Evolutionary conservation across 1,139 yeast species (phyloP).

Genomic region (Taphrina wiesneri): DNA sequence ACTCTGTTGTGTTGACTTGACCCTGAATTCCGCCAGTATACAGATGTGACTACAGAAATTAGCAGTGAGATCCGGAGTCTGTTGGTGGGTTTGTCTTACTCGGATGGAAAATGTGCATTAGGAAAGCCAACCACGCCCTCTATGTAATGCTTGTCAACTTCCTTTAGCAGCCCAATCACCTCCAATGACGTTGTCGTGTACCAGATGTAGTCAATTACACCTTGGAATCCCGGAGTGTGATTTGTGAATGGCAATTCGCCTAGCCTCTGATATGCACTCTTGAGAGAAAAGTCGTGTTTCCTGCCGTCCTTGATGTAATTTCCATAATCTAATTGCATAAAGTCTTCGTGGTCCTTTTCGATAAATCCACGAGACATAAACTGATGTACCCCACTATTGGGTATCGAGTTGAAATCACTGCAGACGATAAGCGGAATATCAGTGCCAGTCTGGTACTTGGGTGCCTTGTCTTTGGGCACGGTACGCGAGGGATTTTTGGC

Average conservation of each 20-base stretch:
- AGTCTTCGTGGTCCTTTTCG: slow-evolving; percentile 71
- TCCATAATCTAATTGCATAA: slow-evolving; percentile 88
- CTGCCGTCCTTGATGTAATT: slow-evolving; percentile 87
- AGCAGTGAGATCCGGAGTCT: slow-evolving; percentile 56
- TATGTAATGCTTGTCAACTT: slow-evolving; percentile 75
- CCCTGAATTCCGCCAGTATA: slow-evolving; percentile 38
- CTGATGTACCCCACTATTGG: slow-evolving; percentile 88
- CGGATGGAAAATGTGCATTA: slow-evolving; percentile 75
- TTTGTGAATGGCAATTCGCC: slow-evolving; percentile 94
- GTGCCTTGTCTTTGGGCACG: slow-evolving; percentile 43
- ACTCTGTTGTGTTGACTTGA: slow-evolving; percentile 33
- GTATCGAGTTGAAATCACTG: slow-evolving; percentile 93
- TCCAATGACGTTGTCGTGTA: slow-evolving; percentile 75
- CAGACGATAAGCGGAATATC: slow-evolving; percentile 76
- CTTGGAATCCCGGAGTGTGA: slow-evolving; percentile 88
- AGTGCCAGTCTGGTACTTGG: slow-evolving; percentile 56
- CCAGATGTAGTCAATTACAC: slow-evolving; percentile 95
- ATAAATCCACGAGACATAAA: slow-evolving; percentile 72
- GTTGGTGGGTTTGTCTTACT: slow-evolving; percentile 60
- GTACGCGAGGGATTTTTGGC: slow-evolving; percentile 43
- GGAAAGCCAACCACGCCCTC: slow-evolving; percentile 87
- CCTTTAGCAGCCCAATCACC: slow-evolving; percentile 83
- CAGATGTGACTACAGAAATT: slow-evolving; percentile 35
- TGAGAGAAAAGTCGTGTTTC: slow-evolving; percentile 74
- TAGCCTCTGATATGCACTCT: slow-evolving; percentile 69